Conservation (phyloP, 2,329 filamentous ascomycete species). For the Diaporthe batatas region DNA sequence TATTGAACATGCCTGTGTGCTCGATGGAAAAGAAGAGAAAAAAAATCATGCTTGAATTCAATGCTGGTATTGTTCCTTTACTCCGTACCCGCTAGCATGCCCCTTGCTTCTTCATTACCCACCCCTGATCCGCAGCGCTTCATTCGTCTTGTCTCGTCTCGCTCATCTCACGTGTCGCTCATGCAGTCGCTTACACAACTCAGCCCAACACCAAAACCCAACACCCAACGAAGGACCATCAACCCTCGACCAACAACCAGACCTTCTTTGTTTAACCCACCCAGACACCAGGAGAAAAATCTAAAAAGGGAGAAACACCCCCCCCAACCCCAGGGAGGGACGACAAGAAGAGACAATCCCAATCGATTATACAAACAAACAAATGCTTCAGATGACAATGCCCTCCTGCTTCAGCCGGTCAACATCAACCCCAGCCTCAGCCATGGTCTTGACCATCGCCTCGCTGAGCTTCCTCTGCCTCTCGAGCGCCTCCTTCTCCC, state of each 20-base stretch:
- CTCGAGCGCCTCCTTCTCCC: slow-evolving; percentile 89
- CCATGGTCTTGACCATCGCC: slow-evolving; percentile 76
- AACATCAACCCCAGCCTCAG: slow-evolving; percentile 78
- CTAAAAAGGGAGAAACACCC: not conserved
- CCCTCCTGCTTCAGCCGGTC: slow-evolving; percentile 65
- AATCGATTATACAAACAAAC: not conserved
- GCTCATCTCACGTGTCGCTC: not conserved
- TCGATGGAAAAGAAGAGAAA: not conserved
- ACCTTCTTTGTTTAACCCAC: not conserved
- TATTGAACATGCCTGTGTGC: too few species aligned
- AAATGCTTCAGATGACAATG: slow-evolving; percentile 55
- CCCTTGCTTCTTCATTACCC: slow-evolving; percentile 21
- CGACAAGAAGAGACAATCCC: not conserved
- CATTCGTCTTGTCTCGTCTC: too few species aligned
- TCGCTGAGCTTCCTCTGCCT: slow-evolving; percentile 77
- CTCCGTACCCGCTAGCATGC: slow-evolving; percentile 23
- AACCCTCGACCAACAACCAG: not conserved
- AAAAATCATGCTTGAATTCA: not conserved
- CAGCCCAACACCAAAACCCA: not conserved
- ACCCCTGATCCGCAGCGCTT: too few species aligned
- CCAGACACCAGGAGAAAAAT: not conserved
- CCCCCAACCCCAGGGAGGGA: not conserved
- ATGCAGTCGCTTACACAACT: slow-evolving; percentile 4
- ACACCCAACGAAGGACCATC: not conserved
- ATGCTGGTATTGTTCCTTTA: slow-evolving; percentile 21